Base-by-base conservation (phyloP, 495 filamentous ascomycete species). In the Lophiotrema nucula region DNA sequence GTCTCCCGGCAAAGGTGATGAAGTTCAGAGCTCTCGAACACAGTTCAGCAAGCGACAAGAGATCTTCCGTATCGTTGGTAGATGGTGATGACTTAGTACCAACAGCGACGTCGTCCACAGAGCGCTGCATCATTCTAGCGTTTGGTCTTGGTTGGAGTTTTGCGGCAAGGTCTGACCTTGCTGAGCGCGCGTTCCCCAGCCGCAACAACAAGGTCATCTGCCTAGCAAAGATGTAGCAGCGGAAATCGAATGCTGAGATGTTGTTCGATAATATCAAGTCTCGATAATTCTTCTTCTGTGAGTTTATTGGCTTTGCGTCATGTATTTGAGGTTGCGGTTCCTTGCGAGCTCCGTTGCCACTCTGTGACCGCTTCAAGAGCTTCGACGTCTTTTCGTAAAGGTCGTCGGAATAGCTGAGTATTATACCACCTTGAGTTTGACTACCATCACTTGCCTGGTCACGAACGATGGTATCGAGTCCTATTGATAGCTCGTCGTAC, bases 241-340 rank as follows among this genome's bases (percentile, higher is more conserved):
- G 82, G 71, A 99, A 97, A 69, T 99, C 93, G 65, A 97, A 97
- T 12, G 95, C 77, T n/a, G 93, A 97, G 25, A 97, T 95, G 60
- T 95, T 87, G 72, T 90, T 97, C n/a, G 88, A 85, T 38, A 97
- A 75, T 44, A 99, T 97, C 60, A 95, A 81, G 52, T 95, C 91
- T 37, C 95, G 84, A 68, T 97, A 97, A 1, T 87, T 76, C 68
- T 96, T 95, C 69, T 82, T 88, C 37, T 74, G 77, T 2, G 88
- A 79, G 65, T 82, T 84, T 38, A 96, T 79, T 22, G 90, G 87
- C 24, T 54, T 62, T 10, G 76, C 69, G 95, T 95, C 69, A 82
- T 88, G 43, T 74, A 78, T 4, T 86, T 79, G 65, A 80, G 83
- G 47, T 95, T 78, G 27, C 87, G 86, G 44, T 70, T 72, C 47